A percentile compares a stretch with the other conserved stretches of the same genome.
These are phyloP conservation scores for Sclerotinia sclerotiorum DNA, from an alignment of 2,329 filamentous ascomycete genomes.

Conservation along the genomic window DNA sequence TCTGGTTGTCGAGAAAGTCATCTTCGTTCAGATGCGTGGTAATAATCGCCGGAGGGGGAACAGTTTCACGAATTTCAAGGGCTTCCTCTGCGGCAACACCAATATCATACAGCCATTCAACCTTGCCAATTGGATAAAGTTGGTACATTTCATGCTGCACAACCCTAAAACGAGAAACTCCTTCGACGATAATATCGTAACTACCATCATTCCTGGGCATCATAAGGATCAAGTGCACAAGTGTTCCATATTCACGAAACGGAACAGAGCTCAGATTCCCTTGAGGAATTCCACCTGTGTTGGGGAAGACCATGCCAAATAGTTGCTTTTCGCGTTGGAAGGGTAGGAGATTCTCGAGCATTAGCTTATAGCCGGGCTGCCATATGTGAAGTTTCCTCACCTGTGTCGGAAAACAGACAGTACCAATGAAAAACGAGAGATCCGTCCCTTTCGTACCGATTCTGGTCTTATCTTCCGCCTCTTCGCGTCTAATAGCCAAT, in stretches of 20 bases:
- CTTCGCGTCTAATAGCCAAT: no score
- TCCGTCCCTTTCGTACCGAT: no score
- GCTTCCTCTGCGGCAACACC: constrained; percentile 76
- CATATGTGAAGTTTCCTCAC: constrained; percentile 53
- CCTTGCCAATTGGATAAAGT: constrained; percentile 49
- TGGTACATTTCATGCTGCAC: constrained; percentile 49
- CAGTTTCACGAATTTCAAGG: constrained; percentile 55
- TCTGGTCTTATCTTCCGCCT: no score
- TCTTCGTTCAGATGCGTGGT: constrained; percentile 27
- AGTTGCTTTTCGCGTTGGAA: no score
- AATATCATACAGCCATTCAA: constrained; percentile 80
- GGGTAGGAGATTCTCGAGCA: no score
- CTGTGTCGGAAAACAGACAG: constrained; percentile 70
- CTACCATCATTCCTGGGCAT: constrained; percentile 77
- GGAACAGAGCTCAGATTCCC: constrained; percentile 51
- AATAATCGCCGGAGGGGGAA: constrained; percentile 12
- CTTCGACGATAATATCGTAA: constrained; percentile 76
- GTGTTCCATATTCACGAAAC: constrained; percentile 75
- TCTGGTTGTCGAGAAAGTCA: background rate
- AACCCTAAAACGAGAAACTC: constrained; percentile 75
- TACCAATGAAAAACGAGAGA: constrained; percentile 76
- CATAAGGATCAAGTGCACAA: constrained; percentile 72
- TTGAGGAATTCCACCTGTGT: constrained; percentile 52
- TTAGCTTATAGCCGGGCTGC: no score
- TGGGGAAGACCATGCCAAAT: constrained; percentile 87